A percentile compares a stretch with the other conserved stretches of the same genome.
phyloP scores from a whole-genome alignment of 2,329 filamentous ascomycete genomes.

The Beauveria sp. region DNA sequence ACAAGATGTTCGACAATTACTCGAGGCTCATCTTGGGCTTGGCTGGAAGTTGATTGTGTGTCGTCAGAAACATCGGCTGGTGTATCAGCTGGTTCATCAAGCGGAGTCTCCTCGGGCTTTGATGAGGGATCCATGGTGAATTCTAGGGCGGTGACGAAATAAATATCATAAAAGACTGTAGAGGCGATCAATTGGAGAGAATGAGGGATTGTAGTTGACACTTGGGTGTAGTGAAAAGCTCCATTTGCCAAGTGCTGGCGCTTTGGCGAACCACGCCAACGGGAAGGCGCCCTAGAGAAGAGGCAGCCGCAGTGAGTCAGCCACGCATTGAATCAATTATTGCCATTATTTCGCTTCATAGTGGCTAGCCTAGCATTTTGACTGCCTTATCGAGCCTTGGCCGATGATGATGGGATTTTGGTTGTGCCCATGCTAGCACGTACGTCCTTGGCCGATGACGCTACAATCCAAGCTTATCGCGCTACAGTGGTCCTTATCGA shows the following conservation, averaged over 20 bases:
- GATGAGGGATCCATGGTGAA: neutral
- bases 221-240: neutral
- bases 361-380: neutral
- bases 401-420: neutral
- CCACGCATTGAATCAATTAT: neutral
- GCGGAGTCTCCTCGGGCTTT: neutral
- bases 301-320: neutral
- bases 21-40: neutral
- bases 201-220: neutral
- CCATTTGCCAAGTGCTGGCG: neutral
- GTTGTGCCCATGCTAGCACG: neutral
- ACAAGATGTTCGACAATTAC: neutral
- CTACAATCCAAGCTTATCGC: conserved; percentile 6
- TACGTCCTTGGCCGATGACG: conserved; percentile 6
- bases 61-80: neutral
- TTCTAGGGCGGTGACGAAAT: neutral
- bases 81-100: neutral
- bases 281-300: neutral
- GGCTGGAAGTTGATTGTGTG: neutral
- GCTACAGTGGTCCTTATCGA: conserved; percentile 3
- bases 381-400: neutral
- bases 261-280: neutral
- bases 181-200: neutral
- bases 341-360: neutral
- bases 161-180: neutral